A percentile compares a stretch with the other conserved stretches of the same genome.
phyloP scores from a whole-genome alignment of 768 basidiomycete genomes.

The Lyophyllum shimeji region DNA sequence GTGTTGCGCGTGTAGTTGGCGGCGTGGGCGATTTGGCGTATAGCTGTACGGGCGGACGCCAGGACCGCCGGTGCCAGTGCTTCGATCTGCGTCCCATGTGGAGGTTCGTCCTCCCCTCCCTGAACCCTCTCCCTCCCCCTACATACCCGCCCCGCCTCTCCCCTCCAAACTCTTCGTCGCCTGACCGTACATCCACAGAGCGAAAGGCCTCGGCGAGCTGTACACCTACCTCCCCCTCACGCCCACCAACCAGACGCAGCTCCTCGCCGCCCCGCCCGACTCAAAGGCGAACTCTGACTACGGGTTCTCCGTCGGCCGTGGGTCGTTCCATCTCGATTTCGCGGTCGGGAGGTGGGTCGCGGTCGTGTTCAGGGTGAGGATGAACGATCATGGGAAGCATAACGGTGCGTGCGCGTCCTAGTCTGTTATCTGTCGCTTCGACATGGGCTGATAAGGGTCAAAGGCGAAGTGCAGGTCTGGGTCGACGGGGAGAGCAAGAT shows the following conservation, averaged over 20 bases:
- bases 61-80: constrained; percentile 61
- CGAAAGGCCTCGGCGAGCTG: constrained; percentile 56
- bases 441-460: not conserved
- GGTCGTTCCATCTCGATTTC: constrained; percentile 52
- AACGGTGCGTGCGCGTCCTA: constrained; percentile 43
- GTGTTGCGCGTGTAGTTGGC: constrained; percentile 48
- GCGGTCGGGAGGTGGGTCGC: constrained; percentile 60
- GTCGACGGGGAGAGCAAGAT: constrained; percentile 63
- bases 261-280: constrained; percentile 47
- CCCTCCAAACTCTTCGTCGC: not conserved
- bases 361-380: constrained; percentile 63
- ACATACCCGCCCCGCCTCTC: not conserved
- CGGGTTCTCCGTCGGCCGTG: constrained; percentile 67
- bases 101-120: constrained; percentile 40
- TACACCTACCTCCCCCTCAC: constrained; percentile 70
- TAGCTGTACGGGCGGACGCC: constrained; percentile 66
- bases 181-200: constrained; percentile 27
- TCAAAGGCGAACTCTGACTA: constrained; percentile 56
- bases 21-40: constrained; percentile 59
- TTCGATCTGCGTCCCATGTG: constrained; percentile 77
- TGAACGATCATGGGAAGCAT: constrained; percentile 59
- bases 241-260: constrained; percentile 36
- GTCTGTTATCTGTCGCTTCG: not conserved
- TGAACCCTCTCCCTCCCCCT: not conserved
- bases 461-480: constrained; percentile 68